Conservation (phyloP, 805 yeast species). For the Pichia thaimueangensis region DNA sequence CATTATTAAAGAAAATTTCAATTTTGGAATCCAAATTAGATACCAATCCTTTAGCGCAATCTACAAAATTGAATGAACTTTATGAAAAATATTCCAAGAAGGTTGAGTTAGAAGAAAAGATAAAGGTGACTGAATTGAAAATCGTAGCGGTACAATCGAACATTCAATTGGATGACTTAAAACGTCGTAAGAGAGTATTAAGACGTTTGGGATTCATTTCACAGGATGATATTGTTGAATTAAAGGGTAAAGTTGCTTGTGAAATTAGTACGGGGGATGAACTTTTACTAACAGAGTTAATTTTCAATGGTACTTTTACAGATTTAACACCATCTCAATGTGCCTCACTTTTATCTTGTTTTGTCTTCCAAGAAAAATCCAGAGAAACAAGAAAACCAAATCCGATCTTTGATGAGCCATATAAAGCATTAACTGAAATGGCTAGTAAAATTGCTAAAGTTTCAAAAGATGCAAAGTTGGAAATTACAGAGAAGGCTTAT, state of each 20-base stretch:
- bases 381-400: constrained; percentile 80
- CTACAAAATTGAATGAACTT: constrained; percentile 53
- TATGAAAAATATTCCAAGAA: constrained; percentile 63
- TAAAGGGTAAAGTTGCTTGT: constrained; percentile 90
- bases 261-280: constrained; percentile 92
- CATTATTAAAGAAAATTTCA: constrained; percentile 68
- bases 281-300: constrained; percentile 77
- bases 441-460: constrained; percentile 87
- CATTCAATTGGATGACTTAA: constrained; percentile 88
- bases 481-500: constrained; percentile 85
- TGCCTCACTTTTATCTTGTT: constrained; percentile 88
- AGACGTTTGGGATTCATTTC: constrained; percentile 89
- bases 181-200: constrained; percentile 86
- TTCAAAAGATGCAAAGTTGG: constrained; percentile 83
- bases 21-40: constrained; percentile 71
- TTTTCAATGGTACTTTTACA: constrained; percentile 92
- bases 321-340: constrained; percentile 84
- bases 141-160: constrained; percentile 84
- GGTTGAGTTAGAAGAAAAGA: constrained; percentile 51
- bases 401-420: constrained; percentile 89
- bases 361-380: constrained; percentile 94
- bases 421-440: constrained; percentile 81
- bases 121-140: constrained; percentile 54
- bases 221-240: constrained; percentile 81
- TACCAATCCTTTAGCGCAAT: constrained; percentile 60